phyloP scores from a whole-genome alignment of 2,329 filamentous ascomycete species.

The Trichoderma afroharzianum region DNA sequence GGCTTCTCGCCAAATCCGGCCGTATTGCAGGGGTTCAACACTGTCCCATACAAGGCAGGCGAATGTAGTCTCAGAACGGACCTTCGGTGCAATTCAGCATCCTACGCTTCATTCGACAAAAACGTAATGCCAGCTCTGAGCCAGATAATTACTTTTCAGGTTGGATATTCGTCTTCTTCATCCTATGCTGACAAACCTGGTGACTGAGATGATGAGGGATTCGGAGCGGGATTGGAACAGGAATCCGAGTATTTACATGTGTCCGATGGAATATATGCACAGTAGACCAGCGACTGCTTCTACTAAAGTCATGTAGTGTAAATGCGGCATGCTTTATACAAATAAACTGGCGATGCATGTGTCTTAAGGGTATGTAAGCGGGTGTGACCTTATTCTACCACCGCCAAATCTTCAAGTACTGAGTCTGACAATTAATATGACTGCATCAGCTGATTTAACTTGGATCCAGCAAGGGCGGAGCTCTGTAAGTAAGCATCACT shows the following conservation, averaged over 20 bases:
- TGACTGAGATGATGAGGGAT: not conserved
- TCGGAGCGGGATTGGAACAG: not conserved
- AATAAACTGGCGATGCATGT: not conserved
- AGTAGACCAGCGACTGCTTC: not conserved
- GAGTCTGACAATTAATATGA: too few relatives aligned
- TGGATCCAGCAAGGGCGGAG: too few relatives aligned
- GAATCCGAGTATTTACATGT: not conserved
- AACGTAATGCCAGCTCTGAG: not conserved
- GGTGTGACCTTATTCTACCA: too few relatives aligned
- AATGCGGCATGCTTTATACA: not conserved
- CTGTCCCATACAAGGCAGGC: not conserved
- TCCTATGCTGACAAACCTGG: not conserved
- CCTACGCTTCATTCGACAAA: not conserved
- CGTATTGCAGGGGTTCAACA: not conserved
- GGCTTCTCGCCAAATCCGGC: not conserved
- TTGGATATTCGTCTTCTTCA: not conserved
- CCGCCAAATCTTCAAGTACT: too few relatives aligned
- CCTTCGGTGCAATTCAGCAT: not conserved
- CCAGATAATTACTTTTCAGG: not conserved
- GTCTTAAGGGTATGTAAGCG: not conserved
- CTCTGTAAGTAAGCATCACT: too few relatives aligned
- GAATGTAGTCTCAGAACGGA: not conserved
- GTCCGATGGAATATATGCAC: not conserved
- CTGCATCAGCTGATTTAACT: too few relatives aligned
- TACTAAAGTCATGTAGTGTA: not conserved